Base-by-base conservation (phyloP, 139 green algal genomes). In the Picochlorum costavermella region DNA sequence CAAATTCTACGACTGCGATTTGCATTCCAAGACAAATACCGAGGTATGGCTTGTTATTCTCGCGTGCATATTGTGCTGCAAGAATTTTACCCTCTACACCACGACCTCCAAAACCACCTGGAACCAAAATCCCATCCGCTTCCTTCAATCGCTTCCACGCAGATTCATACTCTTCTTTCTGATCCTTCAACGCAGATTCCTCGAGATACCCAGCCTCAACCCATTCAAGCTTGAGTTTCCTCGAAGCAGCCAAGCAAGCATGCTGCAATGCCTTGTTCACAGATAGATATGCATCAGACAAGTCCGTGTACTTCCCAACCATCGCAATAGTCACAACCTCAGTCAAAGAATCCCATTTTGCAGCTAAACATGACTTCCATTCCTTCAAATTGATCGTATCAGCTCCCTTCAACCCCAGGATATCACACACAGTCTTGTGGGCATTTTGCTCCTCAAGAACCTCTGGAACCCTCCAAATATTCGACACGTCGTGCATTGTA, bases 11-110 rank as follows among this genome's bases (percentile, higher is more conserved):
- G 17, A 98, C 91, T 6, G 88, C 93, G 9, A 93, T 78, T 82
- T 96, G 85, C 94, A 99, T 98, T 69, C 94, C 94, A 50, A 99
- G 75, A 85, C 94, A 99, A 73, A 99, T 98, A 65, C 94, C 94
- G 37, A 99, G 75, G 79, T 95, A 99, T 4, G 94, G 93, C 55
- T 82, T 71, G 44, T 80, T 83, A 56, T 86, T 78, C 26, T 69
- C 66, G 23, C 93, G 82, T 0, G 93, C 94, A 69, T 94, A 96
- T 45, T 90, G 71, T 5, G 90, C 89, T 1, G 94, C 89, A 48
- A 88, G 56, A 29, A 98, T 91, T 81, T 96, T 99, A 60, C 94
- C 94, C 73, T 97, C 88, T 4, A 96, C 76, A 8, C 94, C 94
- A 16, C 94, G 73, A 43, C 44, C 79, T 43, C 94, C 94, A 76